These are phyloP conservation scores for Populus nigra DNA, from an alignment of 345 rosid species.

Conservation along the genomic window DNA sequence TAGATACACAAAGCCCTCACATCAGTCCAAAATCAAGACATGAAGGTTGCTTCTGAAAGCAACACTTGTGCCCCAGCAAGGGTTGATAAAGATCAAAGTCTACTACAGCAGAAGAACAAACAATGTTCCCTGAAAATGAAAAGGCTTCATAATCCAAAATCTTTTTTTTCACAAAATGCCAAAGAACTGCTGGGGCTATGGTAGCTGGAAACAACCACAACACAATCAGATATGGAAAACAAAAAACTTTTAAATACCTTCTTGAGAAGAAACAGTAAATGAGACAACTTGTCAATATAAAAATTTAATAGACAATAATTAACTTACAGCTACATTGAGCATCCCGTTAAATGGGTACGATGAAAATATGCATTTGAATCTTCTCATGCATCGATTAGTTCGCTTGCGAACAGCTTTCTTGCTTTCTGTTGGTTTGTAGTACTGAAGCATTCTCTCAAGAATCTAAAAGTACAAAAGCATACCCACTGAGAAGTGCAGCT, in stretches of 20 bases:
- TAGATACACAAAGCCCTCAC: no score
- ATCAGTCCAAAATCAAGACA: no score
- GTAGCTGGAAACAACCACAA: no score
- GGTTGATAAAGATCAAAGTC: neutral
- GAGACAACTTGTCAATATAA: neutral
- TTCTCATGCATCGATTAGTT: conserved; percentile 13
- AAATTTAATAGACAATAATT: neutral
- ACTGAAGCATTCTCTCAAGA: conserved; percentile 59
- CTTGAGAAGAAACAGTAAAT: neutral
- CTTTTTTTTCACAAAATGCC: no score
- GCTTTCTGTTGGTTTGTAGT: conserved; percentile 39
- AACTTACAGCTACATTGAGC: conserved; percentile 84
- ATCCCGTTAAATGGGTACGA: conserved; percentile 62
- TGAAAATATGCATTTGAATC: conserved; percentile 31
- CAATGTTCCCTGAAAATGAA: neutral
- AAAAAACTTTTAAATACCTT: neutral
- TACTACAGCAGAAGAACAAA: neutral
- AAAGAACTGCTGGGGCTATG: no score
- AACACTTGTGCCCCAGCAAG: no score
- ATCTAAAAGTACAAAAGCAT: conserved; percentile 44
- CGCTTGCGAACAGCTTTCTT: conserved; percentile 12
- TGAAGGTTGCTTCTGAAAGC: no score
- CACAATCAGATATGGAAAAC: neutral
- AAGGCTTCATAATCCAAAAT: neutral
- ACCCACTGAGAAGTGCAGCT: conserved; percentile 7